Evolutionary conservation across 116 monocot species (phyloP), one percentile per base, ranked within the genome.

Genomic region (Thalassia testudinum): DNA sequence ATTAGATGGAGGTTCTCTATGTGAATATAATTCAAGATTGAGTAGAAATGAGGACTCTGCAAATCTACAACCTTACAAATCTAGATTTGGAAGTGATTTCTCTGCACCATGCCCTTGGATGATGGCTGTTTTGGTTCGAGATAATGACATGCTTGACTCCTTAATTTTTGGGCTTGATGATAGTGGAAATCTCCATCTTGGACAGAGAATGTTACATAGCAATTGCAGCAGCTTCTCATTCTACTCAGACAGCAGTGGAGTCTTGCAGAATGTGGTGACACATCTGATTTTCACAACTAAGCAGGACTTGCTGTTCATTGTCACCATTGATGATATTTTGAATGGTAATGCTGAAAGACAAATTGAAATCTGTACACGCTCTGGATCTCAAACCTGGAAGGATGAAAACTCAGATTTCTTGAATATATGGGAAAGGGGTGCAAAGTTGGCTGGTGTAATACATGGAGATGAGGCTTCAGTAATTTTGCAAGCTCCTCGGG

Each of bases 401-500:
- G 61, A 61, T 43, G 84, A 75, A 53, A 64, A 57, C 49, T 76
- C 60, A 62, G 78, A 82, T 37, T 60, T 55, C 54, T 30, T 85
- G 13, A 51, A 52, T 68, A 63, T 97, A 43, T 97, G 95, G 95
- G 95, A 97, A 67, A 85, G 70, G 64, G 89, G 95, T 8, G 85
- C 95, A 52, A 88, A 82, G 37, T 40, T 97, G 24, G 59, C 74
- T 70, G 88, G 89, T 65, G 79, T 75, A 56, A 57, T 97, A 48
- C 84, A 97, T 71, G 95, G 85, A 26, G 89, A 97, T 66, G 95
- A 97, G 76, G 81, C 89, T 54, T 85, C 78, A 44, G 77, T 77
- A 7, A 61, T 97, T 17, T 56, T 97, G 53, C 95, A 88, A 73
- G 66, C 95, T 38, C 64, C 49, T 47, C 72, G 95, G 47, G 95